Base-by-base conservation (phyloP, 2,329 filamentous ascomycete species). In the Neofusicoccum kwambonambiense region DNA sequence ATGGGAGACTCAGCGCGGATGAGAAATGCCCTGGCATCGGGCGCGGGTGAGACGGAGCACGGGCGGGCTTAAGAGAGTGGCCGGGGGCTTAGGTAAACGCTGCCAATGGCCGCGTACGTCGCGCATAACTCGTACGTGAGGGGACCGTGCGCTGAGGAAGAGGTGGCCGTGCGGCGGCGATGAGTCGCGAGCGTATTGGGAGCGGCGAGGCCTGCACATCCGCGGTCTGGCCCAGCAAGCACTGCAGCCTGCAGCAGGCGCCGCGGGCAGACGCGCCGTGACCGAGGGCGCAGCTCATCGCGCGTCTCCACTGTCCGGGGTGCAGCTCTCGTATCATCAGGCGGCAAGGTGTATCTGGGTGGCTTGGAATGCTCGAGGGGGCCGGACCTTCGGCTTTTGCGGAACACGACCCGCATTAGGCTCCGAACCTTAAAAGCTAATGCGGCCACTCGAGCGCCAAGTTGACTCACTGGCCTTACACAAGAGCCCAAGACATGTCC, bases 361-460 rank as follows among this genome's bases (percentile, higher is more conserved):
- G 22, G 42, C 15, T 35, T 19, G n/a, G 50, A 22, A 19, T 31
- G 27, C 27, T 39, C n/a, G 35, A 42, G 9, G 3, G 12, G n/a
- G 27, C 9, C 56, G 56, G 41, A 12, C 39, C 12, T 12, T 44
- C 41, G 41, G 56, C 27, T 37, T 47, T 60, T 17, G 42, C 56
- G 56, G 56, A 60, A 37, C 42, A 35, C 31, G 56, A 60, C 56
- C 56, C 56, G 56, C 56, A 47, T 60, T 60, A 47, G 41, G 54
- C 54, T 58, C 54, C 27, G 56, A 60, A 60, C 41, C 56, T 47
- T 60, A 60, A 60, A 57, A 60, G 41, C 42, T 47, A 47, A 34
- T 37, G 56, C 39, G 27, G 15, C 56, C 56, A 47, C 27, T 60
- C 41, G 11, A 27, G 41, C 42, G 56, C 56, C 56, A 60, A 47